Evolutionary conservation across 176 grass and related monocot genomes (phyloP).

Genomic region (Elaeis guineensis): DNA sequence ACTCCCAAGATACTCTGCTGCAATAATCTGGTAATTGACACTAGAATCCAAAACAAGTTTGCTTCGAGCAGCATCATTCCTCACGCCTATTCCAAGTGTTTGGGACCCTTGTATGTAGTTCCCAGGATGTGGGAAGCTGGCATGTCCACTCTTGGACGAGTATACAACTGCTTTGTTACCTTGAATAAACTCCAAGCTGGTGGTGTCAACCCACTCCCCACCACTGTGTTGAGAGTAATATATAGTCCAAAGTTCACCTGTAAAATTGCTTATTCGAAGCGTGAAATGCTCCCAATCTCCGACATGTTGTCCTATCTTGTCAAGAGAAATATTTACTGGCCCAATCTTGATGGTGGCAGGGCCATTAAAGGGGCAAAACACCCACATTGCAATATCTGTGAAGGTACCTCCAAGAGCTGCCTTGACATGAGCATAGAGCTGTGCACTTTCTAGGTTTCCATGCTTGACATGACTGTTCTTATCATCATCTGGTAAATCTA

Average conservation of each 20-base stretch:
- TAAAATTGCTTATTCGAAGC: conserved; percentile 77
- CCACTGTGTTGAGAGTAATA: conserved; percentile 97
- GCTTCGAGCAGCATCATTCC: conserved; percentile 67
- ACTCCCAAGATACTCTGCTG: conserved; percentile 55
- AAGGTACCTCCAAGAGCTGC: conserved; percentile 69
- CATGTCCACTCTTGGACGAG: conserved; percentile 79
- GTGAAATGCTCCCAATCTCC: conserved; percentile 97
- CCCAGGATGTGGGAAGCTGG: conserved; percentile 67
- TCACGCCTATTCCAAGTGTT: conserved; percentile 64
- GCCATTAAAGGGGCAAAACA: conserved; percentile 92
- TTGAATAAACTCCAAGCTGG: conserved; percentile 56
- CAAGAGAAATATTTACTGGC: conserved; percentile 44
- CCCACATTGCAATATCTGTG: conserved; percentile 93
- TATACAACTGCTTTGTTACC: conserved; percentile 78
- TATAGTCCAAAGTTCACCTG: conserved; percentile 56
- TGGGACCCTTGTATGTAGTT: conserved; percentile 70
- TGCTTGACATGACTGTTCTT: conserved; percentile 38
- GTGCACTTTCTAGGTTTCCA: conserved; percentile 71
- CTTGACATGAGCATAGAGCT: conserved; percentile 84
- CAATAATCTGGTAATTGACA: conserved; percentile 55
- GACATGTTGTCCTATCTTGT: conserved; percentile 62
- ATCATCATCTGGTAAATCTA: conserved; percentile 60
- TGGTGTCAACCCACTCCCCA: conserved; percentile 63
- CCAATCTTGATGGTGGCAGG: conserved; percentile 83
- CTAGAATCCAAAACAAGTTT: conserved; percentile 55